Evolutionary conservation across 2,329 filamentous ascomycete species (phyloP).

Genomic region (Trichoderma arundinaceum): DNA sequence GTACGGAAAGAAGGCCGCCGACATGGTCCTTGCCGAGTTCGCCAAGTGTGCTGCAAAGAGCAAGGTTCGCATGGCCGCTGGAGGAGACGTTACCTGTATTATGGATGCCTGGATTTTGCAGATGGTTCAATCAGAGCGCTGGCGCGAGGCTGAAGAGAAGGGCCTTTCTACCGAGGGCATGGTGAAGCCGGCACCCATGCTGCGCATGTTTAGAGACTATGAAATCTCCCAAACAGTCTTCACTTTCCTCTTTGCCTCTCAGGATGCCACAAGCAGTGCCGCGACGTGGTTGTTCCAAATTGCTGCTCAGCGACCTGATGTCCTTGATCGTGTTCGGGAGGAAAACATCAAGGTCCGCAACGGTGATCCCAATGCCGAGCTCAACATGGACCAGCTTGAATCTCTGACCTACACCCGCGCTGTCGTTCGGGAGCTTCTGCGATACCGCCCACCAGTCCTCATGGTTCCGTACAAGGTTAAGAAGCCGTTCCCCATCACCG

Average conservation of each 20-base stretch:
- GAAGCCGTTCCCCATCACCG: constrained; percentile 91
- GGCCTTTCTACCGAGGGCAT: constrained; percentile 70
- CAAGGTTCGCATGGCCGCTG: constrained; percentile 88
- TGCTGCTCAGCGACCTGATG: constrained; percentile 90
- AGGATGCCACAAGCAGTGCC: constrained; percentile 94
- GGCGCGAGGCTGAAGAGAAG: constrained; percentile 77
- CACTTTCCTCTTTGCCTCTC: constrained; percentile 95
- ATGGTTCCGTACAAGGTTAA: constrained; percentile 97
- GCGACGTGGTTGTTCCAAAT: constrained; percentile 95
- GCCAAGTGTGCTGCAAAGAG: constrained; percentile 90
- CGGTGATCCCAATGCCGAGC: constrained; percentile 71
- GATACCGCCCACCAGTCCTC: constrained; percentile 93
- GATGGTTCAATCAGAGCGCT: constrained; percentile 84
- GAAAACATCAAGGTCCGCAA: constrained; percentile 82
- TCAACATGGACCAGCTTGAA: constrained; percentile 87
- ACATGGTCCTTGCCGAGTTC: constrained; percentile 90
- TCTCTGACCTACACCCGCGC: constrained; percentile 88
- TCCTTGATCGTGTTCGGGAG: constrained; percentile 86
- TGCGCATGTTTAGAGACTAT: constrained; percentile 86
- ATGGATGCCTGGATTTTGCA: constrained; percentile 93
- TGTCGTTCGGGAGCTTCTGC: constrained; percentile 87
- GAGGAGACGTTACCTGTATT: constrained; percentile 86
- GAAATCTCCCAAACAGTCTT: constrained; percentile 94
- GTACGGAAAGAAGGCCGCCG: constrained; percentile 95
- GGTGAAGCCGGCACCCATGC: constrained; percentile 80